Conservation (phyloP, 176 grass and related monocot species). For the Oryza nivara region DNA sequence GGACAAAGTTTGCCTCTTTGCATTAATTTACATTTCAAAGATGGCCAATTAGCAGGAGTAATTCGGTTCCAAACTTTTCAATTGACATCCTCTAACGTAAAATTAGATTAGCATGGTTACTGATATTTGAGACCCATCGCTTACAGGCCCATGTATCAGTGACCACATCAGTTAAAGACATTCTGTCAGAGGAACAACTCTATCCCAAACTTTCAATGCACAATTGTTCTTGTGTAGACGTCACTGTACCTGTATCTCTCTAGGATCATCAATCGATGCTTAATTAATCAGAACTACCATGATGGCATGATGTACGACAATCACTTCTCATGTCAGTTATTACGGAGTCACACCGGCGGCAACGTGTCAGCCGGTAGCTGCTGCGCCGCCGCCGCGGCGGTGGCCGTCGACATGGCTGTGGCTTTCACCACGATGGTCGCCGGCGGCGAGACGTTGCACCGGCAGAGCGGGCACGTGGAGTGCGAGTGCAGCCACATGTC, state of each 20-base stretch:
- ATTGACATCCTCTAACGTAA: no score
- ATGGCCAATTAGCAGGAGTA: not conserved
- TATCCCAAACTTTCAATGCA: not conserved
- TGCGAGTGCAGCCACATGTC: slow-evolving; percentile 56
- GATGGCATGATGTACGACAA: not conserved
- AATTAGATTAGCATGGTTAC: no score
- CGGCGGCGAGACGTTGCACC: slow-evolving; percentile 35
- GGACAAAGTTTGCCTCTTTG: not conserved
- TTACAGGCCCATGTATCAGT: no score
- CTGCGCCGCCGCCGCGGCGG: not conserved
- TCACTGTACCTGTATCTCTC: not conserved
- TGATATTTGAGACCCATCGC: no score
- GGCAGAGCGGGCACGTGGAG: slow-evolving; percentile 41
- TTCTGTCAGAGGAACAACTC: no score
- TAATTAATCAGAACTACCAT: not conserved
- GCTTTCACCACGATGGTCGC: not conserved
- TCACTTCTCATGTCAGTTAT: not conserved
- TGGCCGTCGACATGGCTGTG: not conserved
- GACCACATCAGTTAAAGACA: no score
- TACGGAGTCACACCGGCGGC: slow-evolving; percentile 14
- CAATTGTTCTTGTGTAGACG: not conserved
- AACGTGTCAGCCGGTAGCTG: not conserved
- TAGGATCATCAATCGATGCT: not conserved
- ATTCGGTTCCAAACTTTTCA: not conserved
- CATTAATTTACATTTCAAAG: not conserved